Base-by-base conservation (phyloP, 148 eudicot species). In the Silene conica region DNA sequence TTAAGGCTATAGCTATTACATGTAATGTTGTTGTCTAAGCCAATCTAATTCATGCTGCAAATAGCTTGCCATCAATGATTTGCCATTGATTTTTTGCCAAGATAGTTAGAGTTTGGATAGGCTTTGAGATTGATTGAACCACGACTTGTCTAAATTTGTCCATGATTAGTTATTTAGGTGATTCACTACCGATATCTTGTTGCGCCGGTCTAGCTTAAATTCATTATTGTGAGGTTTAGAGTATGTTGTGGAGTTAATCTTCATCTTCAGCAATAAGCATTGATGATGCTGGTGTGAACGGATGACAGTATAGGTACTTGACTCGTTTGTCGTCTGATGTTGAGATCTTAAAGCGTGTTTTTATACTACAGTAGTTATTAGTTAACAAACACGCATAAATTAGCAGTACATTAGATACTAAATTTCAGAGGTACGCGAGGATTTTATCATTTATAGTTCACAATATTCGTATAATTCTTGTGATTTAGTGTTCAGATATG, bases 81-180 rank as follows among this genome's bases (percentile, higher is more conserved):
- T 1, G 18, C 23, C 23, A 50, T 5, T 11, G 18, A 22, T n/a
- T 57, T 68, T 67, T 69, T 16, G 60, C 19, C 34, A 58, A 21
- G 14, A 20, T 46, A 12, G 18, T 46, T 46, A 68, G 71, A 58
- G 57, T 68, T 68, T 48, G 12, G 72, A 50, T 52, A 50, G 21
- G 60, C 25, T 69, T 69, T 26, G 22, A 21, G 60, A 23, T 69
- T 48, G 71, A 67, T 67, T 67, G 54, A 67, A 6, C 18, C n/a
- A 16, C 26, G 19, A 67, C 9, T 43, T 67, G 55, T 15, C 8
- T 20, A 13, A 16, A 21, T 67, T 46, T 4, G 38, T 52, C 14
- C 60, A 23, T 54, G 57, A 22, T 23, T 50, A 46, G 31, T 31
- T 31, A 31, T 31, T 31, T 5, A 15, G 48, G 48, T 41, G 68